Base-by-base conservation (phyloP, 192 early-diverging fungal genomes). In the Coemansia sp. region DNA sequence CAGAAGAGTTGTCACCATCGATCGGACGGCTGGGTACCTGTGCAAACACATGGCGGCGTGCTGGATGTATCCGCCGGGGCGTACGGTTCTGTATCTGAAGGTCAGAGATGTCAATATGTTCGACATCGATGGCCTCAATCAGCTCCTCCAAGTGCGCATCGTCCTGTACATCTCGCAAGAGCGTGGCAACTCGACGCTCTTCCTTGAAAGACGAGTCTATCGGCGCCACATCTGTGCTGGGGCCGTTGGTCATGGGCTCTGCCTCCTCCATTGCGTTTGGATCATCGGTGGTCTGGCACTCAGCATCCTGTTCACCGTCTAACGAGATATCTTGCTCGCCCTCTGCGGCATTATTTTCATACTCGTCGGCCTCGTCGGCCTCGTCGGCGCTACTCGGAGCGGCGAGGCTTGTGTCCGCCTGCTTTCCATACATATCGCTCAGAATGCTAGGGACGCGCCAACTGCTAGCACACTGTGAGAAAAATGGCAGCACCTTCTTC, bases 171-270 rank as follows among this genome's bases (percentile, higher is more conserved):
- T 78, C 76, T 1, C 67, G 62, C 43, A 78, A 35, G 28, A 78
- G 24, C 21, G 53, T 63, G 3, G 76, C 76, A 24, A 78, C 46
- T 2, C 71, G 66, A n/a, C 76, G 70, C 63, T 73, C 76, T 28
- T 78, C 76, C 45, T 37, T 53, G 33, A 78, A 78, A 26, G 76
- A 78, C 45, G 71, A 65, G 37, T 76, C 74, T 21, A 72, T 72
- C 2, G 74, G 38, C 13, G 57, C 31, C 26, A 21, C 53, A 13
- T 63, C 62, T 8, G 11, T 56, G 5, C 6, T 40, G 36, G 33
- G 21, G 14, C 9, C 28, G 5, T 20, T 39, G 14, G 21, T 31
- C 65, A 23, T 21, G 20, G 11, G 24, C 36, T 43, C 53, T 26
- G 13, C 8, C 56, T 39, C 35, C 35, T 33, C 26, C 46, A 14